Conservation (phyloP, 176 grass and related monocot genomes). For the Lolium perenne region DNA sequence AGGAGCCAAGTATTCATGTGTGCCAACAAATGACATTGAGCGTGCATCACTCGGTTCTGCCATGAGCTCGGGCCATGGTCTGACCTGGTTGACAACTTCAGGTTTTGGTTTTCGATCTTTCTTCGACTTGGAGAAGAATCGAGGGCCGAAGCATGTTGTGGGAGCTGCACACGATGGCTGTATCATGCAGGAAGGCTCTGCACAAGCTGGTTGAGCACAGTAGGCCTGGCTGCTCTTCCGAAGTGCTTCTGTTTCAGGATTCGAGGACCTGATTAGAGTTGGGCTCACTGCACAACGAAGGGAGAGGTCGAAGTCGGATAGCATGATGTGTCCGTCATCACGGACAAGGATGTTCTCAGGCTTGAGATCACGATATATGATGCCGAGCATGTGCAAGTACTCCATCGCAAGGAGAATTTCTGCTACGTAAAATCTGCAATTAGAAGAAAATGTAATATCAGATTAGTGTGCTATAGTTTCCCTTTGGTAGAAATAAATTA, state of each 20-base stretch:
- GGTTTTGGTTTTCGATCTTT: conserved; percentile 75
- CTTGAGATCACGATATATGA: conserved; percentile 93
- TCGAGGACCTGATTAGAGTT: conserved; percentile 65
- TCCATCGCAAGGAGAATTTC: conserved; percentile 88
- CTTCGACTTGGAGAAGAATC: conserved; percentile 78
- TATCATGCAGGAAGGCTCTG: conserved; percentile 68
- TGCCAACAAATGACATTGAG: conserved; percentile 91
- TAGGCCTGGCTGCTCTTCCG: conserved; percentile 51
- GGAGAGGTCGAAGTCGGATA: conserved; percentile 83
- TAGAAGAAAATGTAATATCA: conserved; percentile 20
- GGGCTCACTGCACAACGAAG: conserved; percentile 75
- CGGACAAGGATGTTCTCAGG: conserved; percentile 90
- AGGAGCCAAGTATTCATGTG: conserved; percentile 92
- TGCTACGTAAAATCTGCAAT: conserved; percentile 85
- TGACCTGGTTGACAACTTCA: conserved; percentile 83
- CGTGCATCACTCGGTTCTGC: conserved; percentile 87
- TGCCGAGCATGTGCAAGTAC: conserved; percentile 92
- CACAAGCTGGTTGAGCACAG: conserved; percentile 66
- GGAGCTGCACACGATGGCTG: conserved; percentile 71
- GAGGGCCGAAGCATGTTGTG: conserved; percentile 83
- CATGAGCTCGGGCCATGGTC: conserved; percentile 82
- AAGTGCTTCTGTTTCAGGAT: conserved; percentile 56
- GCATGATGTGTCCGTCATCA: conserved; percentile 96
- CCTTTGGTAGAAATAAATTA: conserved; percentile 24
- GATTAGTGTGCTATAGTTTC: background rate